Conservation (phyloP, 495 filamentous ascomycete genomes). For the Aspergillus carlsbadensis region DNA sequence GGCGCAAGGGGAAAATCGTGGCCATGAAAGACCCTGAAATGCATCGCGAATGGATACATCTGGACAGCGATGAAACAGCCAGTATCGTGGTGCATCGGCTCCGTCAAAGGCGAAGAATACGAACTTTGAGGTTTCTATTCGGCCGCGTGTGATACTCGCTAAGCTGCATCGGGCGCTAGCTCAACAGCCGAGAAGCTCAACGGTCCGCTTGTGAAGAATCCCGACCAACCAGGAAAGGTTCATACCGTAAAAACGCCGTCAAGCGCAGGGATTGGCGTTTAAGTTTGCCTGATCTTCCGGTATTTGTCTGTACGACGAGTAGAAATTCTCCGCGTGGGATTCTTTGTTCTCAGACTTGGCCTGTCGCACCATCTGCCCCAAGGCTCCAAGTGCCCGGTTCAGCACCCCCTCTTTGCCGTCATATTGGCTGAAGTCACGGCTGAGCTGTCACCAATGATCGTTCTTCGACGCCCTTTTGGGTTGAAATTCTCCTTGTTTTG, state of each 20-base stretch:
- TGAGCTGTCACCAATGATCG: constrained; percentile 19
- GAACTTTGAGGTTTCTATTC: constrained; percentile 6
- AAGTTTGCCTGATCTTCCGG: background rate
- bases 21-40: background rate
- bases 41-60: constrained; percentile 13
- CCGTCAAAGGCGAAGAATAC: background rate
- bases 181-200: background rate
- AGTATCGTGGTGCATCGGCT: background rate
- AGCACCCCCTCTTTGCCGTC: background rate
- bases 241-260: constrained; percentile 2
- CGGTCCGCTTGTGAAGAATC: constrained; percentile 3
- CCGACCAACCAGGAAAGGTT: background rate
- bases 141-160: constrained; percentile 2
- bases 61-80: constrained; percentile 12
- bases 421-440: constrained; percentile 13
- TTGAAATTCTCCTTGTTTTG: background rate
- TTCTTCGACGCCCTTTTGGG: background rate
- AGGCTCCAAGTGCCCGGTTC: constrained; percentile 9
- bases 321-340: background rate
- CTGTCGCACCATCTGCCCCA: constrained; percentile 20
- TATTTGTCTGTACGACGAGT: background rate
- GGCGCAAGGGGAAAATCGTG: constrained; percentile 7
- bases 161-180: background rate
- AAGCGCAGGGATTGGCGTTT: background rate
- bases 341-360: constrained; percentile 4